Evolutionary conservation across 2,329 filamentous ascomycete species (phyloP).

Genomic region (Elsinoe necatrix): DNA sequence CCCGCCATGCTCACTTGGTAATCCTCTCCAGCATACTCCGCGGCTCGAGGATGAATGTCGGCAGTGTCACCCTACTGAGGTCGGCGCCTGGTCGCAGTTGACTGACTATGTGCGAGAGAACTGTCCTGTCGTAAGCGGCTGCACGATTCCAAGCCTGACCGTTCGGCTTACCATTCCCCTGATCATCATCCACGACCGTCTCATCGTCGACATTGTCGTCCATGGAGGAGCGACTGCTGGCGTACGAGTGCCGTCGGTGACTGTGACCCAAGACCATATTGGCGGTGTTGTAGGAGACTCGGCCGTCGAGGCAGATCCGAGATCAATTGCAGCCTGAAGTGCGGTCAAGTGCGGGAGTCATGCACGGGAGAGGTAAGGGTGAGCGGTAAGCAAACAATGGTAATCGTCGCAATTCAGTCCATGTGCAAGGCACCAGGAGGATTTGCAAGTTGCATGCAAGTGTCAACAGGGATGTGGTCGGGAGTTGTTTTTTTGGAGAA

Average conservation of each 20-base stretch:
- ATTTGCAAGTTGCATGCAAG: slow-evolving; percentile 8
- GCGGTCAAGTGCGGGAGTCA: slow-evolving; percentile 8
- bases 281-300: slow-evolving; percentile 8
- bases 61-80: slow-evolving; percentile 84
- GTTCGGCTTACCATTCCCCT: slow-evolving; percentile 70
- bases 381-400: not conserved
- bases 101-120: slow-evolving; percentile 93
- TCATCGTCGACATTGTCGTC: slow-evolving; percentile 46
- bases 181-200: slow-evolving; percentile 76
- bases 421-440: slow-evolving; percentile 14
- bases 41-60: slow-evolving; percentile 96
- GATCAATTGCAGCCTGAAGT: slow-evolving; percentile 11
- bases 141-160: slow-evolving; percentile 6
- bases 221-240: slow-evolving; percentile 36
- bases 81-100: slow-evolving; percentile 93
- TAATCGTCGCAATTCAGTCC: slow-evolving; percentile 1
- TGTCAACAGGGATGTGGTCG: slow-evolving; percentile 6
- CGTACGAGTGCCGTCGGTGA: slow-evolving; percentile 40
- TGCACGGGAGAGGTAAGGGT: not conserved
- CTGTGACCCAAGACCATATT: slow-evolving; percentile 42
- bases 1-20: slow-evolving; percentile 66
- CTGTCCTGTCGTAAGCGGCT: slow-evolving; percentile 38
- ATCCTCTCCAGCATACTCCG: slow-evolving; percentile 97
- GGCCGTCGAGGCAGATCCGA: not conserved
- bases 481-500: not conserved